Conservation (phyloP, 2,329 filamentous ascomycete genomes). For the Chalaropsis thielavioides region DNA sequence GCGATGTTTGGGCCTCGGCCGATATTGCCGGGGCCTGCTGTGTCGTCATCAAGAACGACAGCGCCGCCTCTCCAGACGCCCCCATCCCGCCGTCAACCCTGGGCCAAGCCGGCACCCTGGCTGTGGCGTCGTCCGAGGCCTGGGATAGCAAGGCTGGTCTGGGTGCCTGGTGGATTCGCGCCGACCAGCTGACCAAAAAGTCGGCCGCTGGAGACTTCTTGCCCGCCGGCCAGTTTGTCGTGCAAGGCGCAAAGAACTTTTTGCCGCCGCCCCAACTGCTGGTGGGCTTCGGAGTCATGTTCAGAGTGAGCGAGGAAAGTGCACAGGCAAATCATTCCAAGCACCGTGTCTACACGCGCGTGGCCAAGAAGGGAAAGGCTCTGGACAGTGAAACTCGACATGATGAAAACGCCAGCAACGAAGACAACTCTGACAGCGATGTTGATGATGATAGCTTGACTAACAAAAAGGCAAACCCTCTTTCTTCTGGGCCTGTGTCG, state of each 20-base stretch:
- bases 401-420: not conserved
- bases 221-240: slow-evolving; percentile 60
- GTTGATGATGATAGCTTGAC: not conserved
- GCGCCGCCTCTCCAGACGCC: slow-evolving; percentile 56
- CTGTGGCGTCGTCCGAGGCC: slow-evolving; percentile 71
- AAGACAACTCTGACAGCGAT: not conserved
- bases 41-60: slow-evolving; percentile 84
- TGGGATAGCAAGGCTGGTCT: slow-evolving; percentile 97
- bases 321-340: slow-evolving; percentile 59
- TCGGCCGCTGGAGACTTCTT: slow-evolving; percentile 68
- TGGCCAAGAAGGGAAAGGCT: slow-evolving; percentile 19
- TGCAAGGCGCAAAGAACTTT: slow-evolving; percentile 80
- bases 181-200: slow-evolving; percentile 80
- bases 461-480: slow-evolving; percentile 6
- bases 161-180: slow-evolving; percentile 90
- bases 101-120: slow-evolving; percentile 73
- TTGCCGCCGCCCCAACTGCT: slow-evolving; percentile 75
- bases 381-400: slow-evolving; percentile 20
- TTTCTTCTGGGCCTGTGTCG: not conserved
- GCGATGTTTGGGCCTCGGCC: slow-evolving; percentile 83
- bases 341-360: slow-evolving; percentile 32
- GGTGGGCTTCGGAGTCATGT: slow-evolving; percentile 76
- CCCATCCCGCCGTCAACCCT: slow-evolving; percentile 85
- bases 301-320: slow-evolving; percentile 78
- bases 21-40: slow-evolving; percentile 71